Evolutionary conservation across 306 rosid species (phyloP).

Genomic region (Cicer judaicum): DNA sequence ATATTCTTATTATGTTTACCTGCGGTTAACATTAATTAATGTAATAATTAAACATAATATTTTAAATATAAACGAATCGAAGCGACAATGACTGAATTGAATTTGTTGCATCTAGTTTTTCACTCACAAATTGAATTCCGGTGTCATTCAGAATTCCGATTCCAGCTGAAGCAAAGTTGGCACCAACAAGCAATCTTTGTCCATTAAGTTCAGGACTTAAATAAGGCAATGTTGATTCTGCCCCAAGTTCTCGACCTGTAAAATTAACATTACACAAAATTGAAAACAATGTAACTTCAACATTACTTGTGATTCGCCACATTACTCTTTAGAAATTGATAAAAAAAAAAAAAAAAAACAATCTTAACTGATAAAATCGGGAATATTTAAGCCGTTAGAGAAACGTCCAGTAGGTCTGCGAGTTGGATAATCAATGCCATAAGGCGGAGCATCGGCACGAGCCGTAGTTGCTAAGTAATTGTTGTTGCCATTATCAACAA

Average conservation of each 20-base stretch:
- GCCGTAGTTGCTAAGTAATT: conserved; percentile 76
- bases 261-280: not conserved
- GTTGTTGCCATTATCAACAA: conserved; percentile 84
- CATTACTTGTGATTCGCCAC: not conserved
- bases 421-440: conserved; percentile 78
- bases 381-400: conserved; percentile 82
- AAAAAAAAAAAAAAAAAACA: not conserved
- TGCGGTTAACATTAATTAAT: conserved; percentile 30
- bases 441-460: conserved; percentile 70
- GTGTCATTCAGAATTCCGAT: conserved; percentile 93
- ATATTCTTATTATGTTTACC: conserved; percentile 76
- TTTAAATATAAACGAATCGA: no score
- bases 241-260: conserved; percentile 67
- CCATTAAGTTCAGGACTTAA: conserved; percentile 69
- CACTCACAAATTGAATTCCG: conserved; percentile 78
- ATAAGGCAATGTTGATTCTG: conserved; percentile 72
- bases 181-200: conserved; percentile 69
- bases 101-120: no score
- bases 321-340: not conserved
- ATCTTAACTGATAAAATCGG: conserved; percentile 71
- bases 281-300: not conserved
- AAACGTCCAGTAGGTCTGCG: conserved; percentile 80
- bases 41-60: no score
- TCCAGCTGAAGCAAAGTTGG: conserved; percentile 95
- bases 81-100: no score